Conservation (phyloP, 179 eudicot species). For the Actinidia arguta region DNA sequence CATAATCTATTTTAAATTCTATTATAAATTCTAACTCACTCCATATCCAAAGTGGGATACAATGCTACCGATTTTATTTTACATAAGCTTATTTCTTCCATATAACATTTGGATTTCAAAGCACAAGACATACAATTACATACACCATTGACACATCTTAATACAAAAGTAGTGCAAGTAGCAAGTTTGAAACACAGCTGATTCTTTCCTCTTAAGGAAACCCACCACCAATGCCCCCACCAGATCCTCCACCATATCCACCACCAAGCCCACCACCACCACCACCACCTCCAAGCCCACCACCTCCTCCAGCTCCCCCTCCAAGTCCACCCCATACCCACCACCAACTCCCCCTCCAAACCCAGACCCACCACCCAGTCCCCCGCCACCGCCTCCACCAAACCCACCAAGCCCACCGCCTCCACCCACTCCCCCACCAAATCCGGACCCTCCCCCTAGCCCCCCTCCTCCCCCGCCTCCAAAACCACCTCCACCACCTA, state of each 20-base stretch:
- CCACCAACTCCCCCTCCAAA: not conserved
- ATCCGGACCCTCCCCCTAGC: not conserved
- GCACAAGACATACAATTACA: too few species aligned
- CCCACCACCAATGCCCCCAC: constrained; percentile 10
- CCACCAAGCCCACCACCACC: not conserved
- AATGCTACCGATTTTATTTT: too few species aligned
- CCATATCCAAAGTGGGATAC: too few species aligned
- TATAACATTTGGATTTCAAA: too few species aligned
- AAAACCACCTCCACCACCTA: too few species aligned
- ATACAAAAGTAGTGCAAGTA: not conserved
- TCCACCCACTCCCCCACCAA: too few species aligned
- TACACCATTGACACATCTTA: too few species aligned
- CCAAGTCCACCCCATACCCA: not conserved
- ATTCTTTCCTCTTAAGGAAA: not conserved
- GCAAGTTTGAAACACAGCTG: not conserved
- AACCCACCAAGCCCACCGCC: not conserved
- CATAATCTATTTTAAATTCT: too few species aligned
- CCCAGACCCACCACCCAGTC: too few species aligned
- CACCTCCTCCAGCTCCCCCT: not conserved
- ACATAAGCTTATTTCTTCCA: too few species aligned
- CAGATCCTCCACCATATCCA: constrained; percentile 5
- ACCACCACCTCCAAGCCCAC: too few species aligned
- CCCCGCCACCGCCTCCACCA: not conserved
- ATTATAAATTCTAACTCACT: too few species aligned
- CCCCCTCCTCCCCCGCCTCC: not conserved